These are phyloP conservation scores for Neoascochyta sp. DNA, from an alignment of 2,329 filamentous ascomycete genomes.

Conservation along the genomic window DNA sequence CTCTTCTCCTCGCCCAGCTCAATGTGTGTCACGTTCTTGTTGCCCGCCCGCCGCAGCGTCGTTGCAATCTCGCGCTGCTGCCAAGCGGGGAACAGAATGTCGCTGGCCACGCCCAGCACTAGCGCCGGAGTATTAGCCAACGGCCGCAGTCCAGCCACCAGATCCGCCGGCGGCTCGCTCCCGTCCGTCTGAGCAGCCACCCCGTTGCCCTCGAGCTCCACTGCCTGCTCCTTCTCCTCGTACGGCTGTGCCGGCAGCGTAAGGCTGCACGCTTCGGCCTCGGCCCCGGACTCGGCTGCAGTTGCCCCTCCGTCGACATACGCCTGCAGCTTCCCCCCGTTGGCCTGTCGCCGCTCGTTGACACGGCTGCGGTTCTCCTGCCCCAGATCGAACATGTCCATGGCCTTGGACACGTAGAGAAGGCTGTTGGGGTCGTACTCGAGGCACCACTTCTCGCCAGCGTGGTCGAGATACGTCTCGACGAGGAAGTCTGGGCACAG, in stretches of 20 bases:
- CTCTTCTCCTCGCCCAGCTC: conserved; percentile 94
- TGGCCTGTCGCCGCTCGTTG: conserved; percentile 58
- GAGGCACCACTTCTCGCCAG: conserved; percentile 95
- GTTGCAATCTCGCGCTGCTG: conserved; percentile 93
- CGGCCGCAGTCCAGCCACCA: conserved; percentile 69
- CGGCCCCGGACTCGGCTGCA: conserved; percentile 17
- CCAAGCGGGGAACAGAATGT: conserved; percentile 97
- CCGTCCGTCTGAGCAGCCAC: conserved; percentile 24
- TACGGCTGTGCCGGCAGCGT: conserved; percentile 82
- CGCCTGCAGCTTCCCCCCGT: conserved; percentile 56
- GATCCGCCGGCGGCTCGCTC: conserved; percentile 67
- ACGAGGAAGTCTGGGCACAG: conserved; percentile 97
- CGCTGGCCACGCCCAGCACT: conserved; percentile 90
- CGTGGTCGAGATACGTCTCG: conserved; percentile 96
- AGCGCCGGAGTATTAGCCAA: conserved; percentile 76
- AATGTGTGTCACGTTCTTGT: conserved; percentile 76
- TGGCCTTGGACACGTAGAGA: conserved; percentile 95
- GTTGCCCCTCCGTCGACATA: conserved; percentile 31
- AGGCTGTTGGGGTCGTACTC: conserved; percentile 95
- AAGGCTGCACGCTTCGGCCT: conserved; percentile 63
- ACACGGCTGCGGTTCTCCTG: conserved; percentile 64
- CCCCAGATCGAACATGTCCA: conserved; percentile 96
- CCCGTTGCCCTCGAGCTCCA: conserved; percentile 25
- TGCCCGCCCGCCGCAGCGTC: conserved; percentile 72
- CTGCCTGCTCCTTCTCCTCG: conserved; percentile 67